These are phyloP conservation scores for Pyropia haitanensis DNA, from an alignment of 23 red algal species.

Conservation along the genomic window DNA sequence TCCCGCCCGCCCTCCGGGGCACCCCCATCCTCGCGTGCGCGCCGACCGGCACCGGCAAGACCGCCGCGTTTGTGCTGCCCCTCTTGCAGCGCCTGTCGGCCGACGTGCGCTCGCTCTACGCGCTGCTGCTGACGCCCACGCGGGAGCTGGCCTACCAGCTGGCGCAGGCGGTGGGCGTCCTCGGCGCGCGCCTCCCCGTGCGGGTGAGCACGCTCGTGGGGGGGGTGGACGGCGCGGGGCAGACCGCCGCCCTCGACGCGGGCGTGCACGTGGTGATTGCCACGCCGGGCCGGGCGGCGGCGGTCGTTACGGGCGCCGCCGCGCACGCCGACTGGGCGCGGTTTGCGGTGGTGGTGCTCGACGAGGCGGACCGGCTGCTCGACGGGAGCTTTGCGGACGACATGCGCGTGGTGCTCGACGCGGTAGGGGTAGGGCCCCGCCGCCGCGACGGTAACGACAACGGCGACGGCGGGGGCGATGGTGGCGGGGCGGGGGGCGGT, in stretches of 20 bases:
- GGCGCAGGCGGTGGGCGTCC: slow-evolving; percentile 47
- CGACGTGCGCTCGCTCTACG: slow-evolving; percentile 63
- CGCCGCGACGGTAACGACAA: no score
- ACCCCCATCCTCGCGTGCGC: slow-evolving; percentile 60
- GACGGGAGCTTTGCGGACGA: slow-evolving; percentile 43
- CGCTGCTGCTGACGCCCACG: slow-evolving; percentile 83
- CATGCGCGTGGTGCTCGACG: slow-evolving; percentile 30
- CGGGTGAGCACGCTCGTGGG: slow-evolving; percentile 55
- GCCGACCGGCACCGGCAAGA: slow-evolving; percentile 80
- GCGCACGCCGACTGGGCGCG: slow-evolving; percentile 7
- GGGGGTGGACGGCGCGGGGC: slow-evolving; percentile 46
- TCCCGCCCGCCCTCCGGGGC: slow-evolving; percentile 51
- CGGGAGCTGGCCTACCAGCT: slow-evolving; percentile 93
- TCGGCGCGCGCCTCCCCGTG: slow-evolving; percentile 51
- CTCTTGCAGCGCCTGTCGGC: slow-evolving; percentile 44
- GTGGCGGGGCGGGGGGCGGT: no score
- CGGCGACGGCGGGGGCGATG: no score
- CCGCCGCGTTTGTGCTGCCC: slow-evolving; percentile 73
- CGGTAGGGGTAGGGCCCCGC: slow-evolving; percentile 6
- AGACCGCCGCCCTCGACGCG: slow-evolving; percentile 34
- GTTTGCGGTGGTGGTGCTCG: slow-evolving; percentile 51
- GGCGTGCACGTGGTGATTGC: slow-evolving; percentile 81
- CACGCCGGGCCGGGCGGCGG: slow-evolving; percentile 74
- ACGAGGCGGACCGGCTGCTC: slow-evolving; percentile 77
- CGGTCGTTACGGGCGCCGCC: slow-evolving; percentile 24